These are phyloP conservation scores for Dictyostelium intermedium DNA, from an alignment of 78 protist species.

Conservation along the genomic window DNA sequence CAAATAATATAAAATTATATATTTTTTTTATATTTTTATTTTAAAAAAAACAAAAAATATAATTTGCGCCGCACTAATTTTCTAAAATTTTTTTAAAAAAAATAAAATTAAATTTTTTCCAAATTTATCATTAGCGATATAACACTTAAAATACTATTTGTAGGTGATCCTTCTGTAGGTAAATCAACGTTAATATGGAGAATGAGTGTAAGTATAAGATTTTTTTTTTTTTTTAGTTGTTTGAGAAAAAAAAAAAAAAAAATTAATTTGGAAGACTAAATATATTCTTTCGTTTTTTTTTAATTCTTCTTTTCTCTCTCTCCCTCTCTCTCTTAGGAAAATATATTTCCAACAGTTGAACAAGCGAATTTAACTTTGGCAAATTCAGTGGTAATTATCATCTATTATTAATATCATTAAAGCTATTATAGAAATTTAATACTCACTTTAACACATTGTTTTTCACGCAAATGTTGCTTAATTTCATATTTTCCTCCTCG, in stretches of 20 bases:
- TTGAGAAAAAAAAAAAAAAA: not conserved
- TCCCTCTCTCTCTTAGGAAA: not conserved
- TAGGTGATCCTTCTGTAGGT: constrained; percentile 68
- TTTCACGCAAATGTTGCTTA: no score
- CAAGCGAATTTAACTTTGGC: constrained; percentile 59
- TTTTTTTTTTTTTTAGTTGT: not conserved
- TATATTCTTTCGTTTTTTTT: not conserved
- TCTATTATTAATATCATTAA: not conserved
- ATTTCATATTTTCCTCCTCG: no score
- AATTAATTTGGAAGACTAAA: no score
- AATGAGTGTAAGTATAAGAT: constrained; percentile 30
- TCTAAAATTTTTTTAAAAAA: no score
- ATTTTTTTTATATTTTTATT: not conserved
- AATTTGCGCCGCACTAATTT: not conserved
- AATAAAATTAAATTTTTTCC: not conserved
- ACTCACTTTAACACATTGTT: not conserved
- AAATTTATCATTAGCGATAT: constrained; percentile 17
- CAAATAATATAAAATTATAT: no score
- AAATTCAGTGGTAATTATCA: constrained; percentile 18
- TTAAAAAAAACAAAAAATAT: not conserved
- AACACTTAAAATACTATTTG: constrained; percentile 27
- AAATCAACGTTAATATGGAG: constrained; percentile 69
- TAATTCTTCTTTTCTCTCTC: not conserved
- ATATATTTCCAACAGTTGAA: constrained; percentile 40
- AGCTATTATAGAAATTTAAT: no score